Evolutionary conservation across 768 basidiomycete species (phyloP).

Genomic region (Hydnomerulius pinastri): DNA sequence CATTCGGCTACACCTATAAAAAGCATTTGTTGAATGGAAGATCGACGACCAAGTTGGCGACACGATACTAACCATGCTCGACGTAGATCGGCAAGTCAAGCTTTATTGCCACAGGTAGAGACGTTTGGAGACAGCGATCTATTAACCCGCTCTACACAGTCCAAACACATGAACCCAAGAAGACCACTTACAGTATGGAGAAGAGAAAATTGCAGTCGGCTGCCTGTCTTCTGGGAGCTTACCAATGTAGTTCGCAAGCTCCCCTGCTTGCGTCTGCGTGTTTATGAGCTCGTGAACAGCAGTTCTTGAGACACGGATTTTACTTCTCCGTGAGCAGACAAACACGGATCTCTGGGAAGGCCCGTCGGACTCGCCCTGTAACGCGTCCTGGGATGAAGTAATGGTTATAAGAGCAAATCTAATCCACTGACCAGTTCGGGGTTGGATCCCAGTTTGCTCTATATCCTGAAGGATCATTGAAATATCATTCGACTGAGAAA

Average conservation of each 20-base stretch:
- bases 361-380: slow-evolving; percentile 65
- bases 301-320: slow-evolving; percentile 1
- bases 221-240: slow-evolving; percentile 64
- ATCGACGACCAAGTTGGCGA: slow-evolving; percentile 9
- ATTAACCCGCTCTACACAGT: neutral
- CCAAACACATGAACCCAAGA: neutral
- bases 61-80: slow-evolving; percentile 62
- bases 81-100: slow-evolving; percentile 70
- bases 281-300: neutral
- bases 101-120: slow-evolving; percentile 62
- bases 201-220: slow-evolving; percentile 82
- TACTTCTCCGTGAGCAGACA: slow-evolving; percentile 74
- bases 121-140: slow-evolving; percentile 90
- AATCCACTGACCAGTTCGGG: slow-evolving; percentile 54
- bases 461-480: slow-evolving; percentile 53
- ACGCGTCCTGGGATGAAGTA: slow-evolving; percentile 7
- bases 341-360: slow-evolving; percentile 69
- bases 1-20: slow-evolving; percentile 68
- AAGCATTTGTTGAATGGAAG: neutral
- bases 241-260: slow-evolving; percentile 64
- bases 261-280: slow-evolving; percentile 66
- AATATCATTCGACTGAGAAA: neutral
- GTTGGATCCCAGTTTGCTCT: slow-evolving; percentile 76
- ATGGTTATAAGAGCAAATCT: neutral
- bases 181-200: slow-evolving; percentile 68